Percentiles rank a stretch among this genome's conserved stretches.
Conservation (phyloP, 1,284 basidiomycete genomes). For the Athelia sp. region DNA sequence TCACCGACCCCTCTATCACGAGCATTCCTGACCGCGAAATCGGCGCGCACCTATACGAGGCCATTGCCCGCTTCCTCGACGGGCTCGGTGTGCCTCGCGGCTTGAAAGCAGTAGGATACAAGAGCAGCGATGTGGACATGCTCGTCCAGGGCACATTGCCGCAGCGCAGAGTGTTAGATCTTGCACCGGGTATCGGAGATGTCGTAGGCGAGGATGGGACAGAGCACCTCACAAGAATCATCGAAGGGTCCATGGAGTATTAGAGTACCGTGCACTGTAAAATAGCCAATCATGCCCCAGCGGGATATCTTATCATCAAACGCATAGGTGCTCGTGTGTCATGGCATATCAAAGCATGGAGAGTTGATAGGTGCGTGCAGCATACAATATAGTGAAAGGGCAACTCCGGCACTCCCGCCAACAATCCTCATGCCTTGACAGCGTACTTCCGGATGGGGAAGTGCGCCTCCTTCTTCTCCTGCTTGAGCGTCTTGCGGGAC, state of each 20-base stretch:
- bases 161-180: slow-evolving; percentile 81
- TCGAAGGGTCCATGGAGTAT: slow-evolving; percentile 74
- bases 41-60: slow-evolving; percentile 80
- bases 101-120: slow-evolving; percentile 83
- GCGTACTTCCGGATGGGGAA: slow-evolving; percentile 87
- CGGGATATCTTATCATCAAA: background rate
- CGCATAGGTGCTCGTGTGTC: background rate
- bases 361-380: slow-evolving; percentile 30
- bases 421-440: slow-evolving; percentile 66
- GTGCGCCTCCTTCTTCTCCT: slow-evolving; percentile 91
- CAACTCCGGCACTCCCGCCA: slow-evolving; percentile 11
- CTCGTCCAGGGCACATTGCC: slow-evolving; percentile 87
- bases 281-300: slow-evolving; percentile 8
- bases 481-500: slow-evolving; percentile 82
- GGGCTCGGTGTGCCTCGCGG: slow-evolving; percentile 85
- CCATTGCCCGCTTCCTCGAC: slow-evolving; percentile 90
- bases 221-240: slow-evolving; percentile 73
- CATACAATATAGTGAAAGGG: slow-evolving; percentile 34
- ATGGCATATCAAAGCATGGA: slow-evolving; percentile 28
- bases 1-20: slow-evolving; percentile 64
- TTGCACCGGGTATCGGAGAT: slow-evolving; percentile 82
- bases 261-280: slow-evolving; percentile 26
- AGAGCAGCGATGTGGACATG: slow-evolving; percentile 52
- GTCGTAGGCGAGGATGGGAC: slow-evolving; percentile 75
- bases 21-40: slow-evolving; percentile 80